Evolutionary conservation across 129 eudicot species (phyloP).

Genomic region (Helichrysum umbraculigerum): DNA sequence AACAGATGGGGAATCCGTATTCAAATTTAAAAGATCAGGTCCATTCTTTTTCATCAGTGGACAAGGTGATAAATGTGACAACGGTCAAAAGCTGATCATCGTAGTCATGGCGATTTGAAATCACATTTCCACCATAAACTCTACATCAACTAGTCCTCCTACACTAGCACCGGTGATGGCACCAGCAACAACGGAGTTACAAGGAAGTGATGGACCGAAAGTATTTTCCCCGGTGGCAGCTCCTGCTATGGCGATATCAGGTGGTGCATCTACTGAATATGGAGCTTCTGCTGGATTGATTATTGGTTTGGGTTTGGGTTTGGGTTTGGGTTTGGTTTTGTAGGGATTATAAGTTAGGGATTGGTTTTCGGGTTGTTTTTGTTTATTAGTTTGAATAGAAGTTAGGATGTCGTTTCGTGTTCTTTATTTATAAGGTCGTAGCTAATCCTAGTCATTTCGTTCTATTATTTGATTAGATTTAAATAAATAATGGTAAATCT

Average conservation of each 20-base stretch:
- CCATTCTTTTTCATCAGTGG: constrained; percentile 77
- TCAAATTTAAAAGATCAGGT: constrained; percentile 50
- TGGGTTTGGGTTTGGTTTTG: constrained; percentile 20
- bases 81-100: constrained; percentile 51
- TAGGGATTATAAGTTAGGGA: neutral
- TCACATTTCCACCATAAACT: neutral
- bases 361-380: constrained; percentile 16
- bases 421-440: constrained; percentile 14
- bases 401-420: constrained; percentile 10
- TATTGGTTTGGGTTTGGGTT: constrained; percentile 22
- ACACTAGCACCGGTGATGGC: constrained; percentile 7
- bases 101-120: constrained; percentile 44
- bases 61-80: constrained; percentile 43
- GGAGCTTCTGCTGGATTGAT: constrained; percentile 26
- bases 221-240: constrained; percentile 24
- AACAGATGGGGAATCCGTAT: constrained; percentile 37
- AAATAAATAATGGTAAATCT: neutral
- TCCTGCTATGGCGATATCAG: constrained; percentile 18
- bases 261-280: constrained; percentile 16
- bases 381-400: neutral
- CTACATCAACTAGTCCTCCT: constrained; percentile 11
- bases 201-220: constrained; percentile 6
- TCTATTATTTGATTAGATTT: too few relatives aligned
- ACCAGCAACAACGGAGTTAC: constrained; percentile 6
- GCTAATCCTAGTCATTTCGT: neutral